A percentile compares a stretch with the other conserved stretches of the same genome.
Evolutionary conservation across 768 basidiomycete genomes (phyloP).

Genomic region (Collybiopsis confluens): DNA sequence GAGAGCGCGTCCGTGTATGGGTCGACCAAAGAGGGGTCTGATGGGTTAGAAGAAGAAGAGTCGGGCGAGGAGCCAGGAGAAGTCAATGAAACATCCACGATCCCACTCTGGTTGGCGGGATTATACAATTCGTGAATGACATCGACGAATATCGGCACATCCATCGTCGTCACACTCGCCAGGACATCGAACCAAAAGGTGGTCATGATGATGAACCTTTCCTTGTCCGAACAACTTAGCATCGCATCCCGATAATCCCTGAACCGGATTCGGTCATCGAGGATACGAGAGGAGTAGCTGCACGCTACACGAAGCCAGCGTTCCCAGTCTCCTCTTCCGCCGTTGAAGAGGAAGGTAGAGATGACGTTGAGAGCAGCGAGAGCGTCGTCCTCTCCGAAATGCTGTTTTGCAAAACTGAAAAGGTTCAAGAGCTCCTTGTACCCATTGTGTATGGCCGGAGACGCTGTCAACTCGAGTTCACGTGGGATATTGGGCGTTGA

Average conservation of each 20-base stretch:
- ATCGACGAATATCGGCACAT: slow-evolving; percentile 51
- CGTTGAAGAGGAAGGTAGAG: slow-evolving; percentile 74
- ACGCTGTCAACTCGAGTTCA: slow-evolving; percentile 19
- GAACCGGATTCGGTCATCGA: slow-evolving; percentile 31
- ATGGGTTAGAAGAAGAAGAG: too few species aligned
- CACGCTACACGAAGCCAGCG: slow-evolving; percentile 61
- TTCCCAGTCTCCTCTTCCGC: slow-evolving; percentile 68
- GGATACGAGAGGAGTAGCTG: slow-evolving; percentile 45
- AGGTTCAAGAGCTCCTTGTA: slow-evolving; percentile 22
- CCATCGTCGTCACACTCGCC: slow-evolving; percentile 66
- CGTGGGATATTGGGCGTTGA: slow-evolving; percentile 13
- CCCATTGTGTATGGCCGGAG: slow-evolving; percentile 17
- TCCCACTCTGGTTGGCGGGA: slow-evolving; percentile 32
- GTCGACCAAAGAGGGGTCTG: too few species aligned
- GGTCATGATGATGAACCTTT: slow-evolving; percentile 74
- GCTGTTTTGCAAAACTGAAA: slow-evolving; percentile 15
- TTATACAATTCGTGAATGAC: slow-evolving; percentile 56
- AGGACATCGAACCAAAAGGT: slow-evolving; percentile 87
- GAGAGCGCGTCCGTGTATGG: slow-evolving; percentile 42
- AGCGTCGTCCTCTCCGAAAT: slow-evolving; percentile 59
- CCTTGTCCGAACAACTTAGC: slow-evolving; percentile 40
- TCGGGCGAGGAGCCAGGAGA: too few species aligned
- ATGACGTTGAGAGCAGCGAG: slow-evolving; percentile 75
- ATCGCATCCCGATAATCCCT: slow-evolving; percentile 43
- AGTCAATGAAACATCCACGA: slow-evolving; percentile 30